Evolutionary conservation across 179 eudicot genomes (phyloP).

Genomic region (Monotropa hypopitys): DNA sequence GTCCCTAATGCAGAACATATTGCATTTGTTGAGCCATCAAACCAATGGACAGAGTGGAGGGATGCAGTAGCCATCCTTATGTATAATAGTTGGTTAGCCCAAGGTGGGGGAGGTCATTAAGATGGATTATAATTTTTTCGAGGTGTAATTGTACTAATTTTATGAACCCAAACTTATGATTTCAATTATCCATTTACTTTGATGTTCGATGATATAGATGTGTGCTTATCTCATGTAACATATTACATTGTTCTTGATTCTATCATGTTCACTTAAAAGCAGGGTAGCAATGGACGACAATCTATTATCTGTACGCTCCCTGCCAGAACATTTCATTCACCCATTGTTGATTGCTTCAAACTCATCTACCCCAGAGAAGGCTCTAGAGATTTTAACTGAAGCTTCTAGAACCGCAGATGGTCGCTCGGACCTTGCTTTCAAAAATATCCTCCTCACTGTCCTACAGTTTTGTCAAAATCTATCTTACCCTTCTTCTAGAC

Average conservation of each 20-base stretch:
- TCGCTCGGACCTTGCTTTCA: slow-evolving; percentile 48
- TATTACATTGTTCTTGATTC: neutral
- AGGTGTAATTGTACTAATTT: too few relatives aligned
- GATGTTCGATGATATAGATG: too few relatives aligned
- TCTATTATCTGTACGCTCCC: slow-evolving; percentile 3
- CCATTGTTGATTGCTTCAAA: slow-evolving; percentile 31
- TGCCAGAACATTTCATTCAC: slow-evolving; percentile 29
- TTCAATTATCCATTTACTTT: too few relatives aligned
- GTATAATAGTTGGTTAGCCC: too few relatives aligned
- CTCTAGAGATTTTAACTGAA: slow-evolving; percentile 36
- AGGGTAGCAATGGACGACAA: slow-evolving; percentile 25
- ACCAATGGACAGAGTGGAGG: too few relatives aligned
- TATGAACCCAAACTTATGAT: too few relatives aligned
- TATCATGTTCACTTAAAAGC: neutral
- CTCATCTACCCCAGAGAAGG: slow-evolving; percentile 28
- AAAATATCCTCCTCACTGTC: slow-evolving; percentile 23
- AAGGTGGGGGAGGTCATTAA: too few relatives aligned
- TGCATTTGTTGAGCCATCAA: too few relatives aligned
- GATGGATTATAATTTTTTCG: too few relatives aligned
- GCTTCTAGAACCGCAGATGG: slow-evolving; percentile 40
- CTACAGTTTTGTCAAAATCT: slow-evolving; percentile 37
- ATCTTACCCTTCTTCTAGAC: slow-evolving; percentile 17
- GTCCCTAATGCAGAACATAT: too few relatives aligned
- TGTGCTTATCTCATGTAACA: too few relatives aligned
- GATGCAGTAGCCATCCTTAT: too few relatives aligned